A percentile compares a stretch with the other conserved stretches of the same genome.
Conservation (phyloP, 768 basidiomycete genomes). For the Rhizopogon vinicolor region DNA sequence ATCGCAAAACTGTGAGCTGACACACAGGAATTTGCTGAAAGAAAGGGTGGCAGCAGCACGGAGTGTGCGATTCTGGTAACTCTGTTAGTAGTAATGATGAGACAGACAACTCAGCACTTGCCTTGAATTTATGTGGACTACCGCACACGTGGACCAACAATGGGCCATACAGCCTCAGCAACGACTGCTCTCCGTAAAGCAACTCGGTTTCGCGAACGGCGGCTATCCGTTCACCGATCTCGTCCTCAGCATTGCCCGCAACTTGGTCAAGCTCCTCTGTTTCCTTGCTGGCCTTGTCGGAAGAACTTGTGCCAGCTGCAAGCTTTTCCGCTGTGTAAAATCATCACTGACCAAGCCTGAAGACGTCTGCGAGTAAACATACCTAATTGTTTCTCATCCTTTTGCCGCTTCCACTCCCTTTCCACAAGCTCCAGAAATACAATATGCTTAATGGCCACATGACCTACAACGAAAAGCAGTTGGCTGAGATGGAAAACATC, state of each 20-base stretch:
- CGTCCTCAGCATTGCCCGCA: slow-evolving; percentile 96
- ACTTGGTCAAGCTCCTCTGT: slow-evolving; percentile 94
- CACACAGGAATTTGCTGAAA: slow-evolving; percentile 95
- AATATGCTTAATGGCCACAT: slow-evolving; percentile 96
- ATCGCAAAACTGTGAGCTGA: slow-evolving; percentile 93
- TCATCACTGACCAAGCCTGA: not conserved
- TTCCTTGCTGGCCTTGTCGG: slow-evolving; percentile 45
- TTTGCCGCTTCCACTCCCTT: slow-evolving; percentile 93
- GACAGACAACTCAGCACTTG: slow-evolving; percentile 21
- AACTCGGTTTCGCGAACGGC: slow-evolving; percentile 83
- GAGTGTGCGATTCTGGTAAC: slow-evolving; percentile 71
- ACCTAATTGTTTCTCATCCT: slow-evolving; percentile 85
- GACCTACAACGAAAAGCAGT: slow-evolving; percentile 92
- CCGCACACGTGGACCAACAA: slow-evolving; percentile 89
- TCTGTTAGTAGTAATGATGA: slow-evolving; percentile 5
- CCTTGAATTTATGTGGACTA: slow-evolving; percentile 89
- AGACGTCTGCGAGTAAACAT: slow-evolving; percentile 15
- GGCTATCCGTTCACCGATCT: slow-evolving; percentile 91
- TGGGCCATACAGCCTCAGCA: slow-evolving; percentile 84
- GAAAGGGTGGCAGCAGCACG: slow-evolving; percentile 84
- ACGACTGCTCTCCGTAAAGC: slow-evolving; percentile 74
- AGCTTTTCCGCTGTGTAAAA: slow-evolving; percentile 53
- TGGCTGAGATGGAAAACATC: slow-evolving; percentile 90
- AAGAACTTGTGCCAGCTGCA: slow-evolving; percentile 32
- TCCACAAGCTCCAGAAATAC: slow-evolving; percentile 95